Percentiles rank a stretch among this genome's conserved stretches.
These are phyloP conservation scores for Kwoniella sp. DNA, from an alignment of 768 basidiomycete genomes.

Conservation along the genomic window DNA sequence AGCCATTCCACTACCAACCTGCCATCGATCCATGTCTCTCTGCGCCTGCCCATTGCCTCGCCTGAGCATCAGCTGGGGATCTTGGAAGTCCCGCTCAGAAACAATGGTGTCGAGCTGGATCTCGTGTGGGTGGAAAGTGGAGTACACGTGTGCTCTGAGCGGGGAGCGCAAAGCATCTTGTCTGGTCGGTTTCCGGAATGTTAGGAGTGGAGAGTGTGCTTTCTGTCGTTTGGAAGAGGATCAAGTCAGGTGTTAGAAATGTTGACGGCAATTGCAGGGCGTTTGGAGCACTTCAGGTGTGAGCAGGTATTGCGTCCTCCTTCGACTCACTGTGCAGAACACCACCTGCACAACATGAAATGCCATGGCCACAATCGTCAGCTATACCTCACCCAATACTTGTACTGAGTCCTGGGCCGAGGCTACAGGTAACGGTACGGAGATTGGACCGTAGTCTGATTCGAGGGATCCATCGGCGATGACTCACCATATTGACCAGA, in stretches of 20 bases:
- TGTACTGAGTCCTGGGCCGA: not conserved
- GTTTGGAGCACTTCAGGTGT: slow-evolving; percentile 66
- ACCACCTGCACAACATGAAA: slow-evolving; percentile 64
- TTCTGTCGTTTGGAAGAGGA: slow-evolving; percentile 24
- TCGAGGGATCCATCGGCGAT: not conserved
- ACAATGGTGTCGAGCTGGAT: slow-evolving; percentile 47
- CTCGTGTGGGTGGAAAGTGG: slow-evolving; percentile 42
- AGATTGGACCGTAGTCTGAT: no score
- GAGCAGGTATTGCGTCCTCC: slow-evolving; percentile 50
- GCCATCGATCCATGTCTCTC: slow-evolving; percentile 69
- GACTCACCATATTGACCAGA: slow-evolving; percentile 73
- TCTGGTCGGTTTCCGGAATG: slow-evolving; percentile 43
- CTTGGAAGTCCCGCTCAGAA: slow-evolving; percentile 56
- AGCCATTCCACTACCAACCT: slow-evolving; percentile 65
- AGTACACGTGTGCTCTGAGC: slow-evolving; percentile 49
- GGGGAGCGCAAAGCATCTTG: slow-evolving; percentile 45
- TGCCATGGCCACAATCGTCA: not conserved
- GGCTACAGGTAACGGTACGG: not conserved
- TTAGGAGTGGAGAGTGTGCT: slow-evolving; percentile 45
- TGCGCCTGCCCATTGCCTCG: slow-evolving; percentile 59
- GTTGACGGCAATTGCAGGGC: slow-evolving; percentile 63
- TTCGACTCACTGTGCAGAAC: slow-evolving; percentile 73
- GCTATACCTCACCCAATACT: not conserved
- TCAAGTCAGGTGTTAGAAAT: slow-evolving; percentile 40
- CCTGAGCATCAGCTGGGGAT: slow-evolving; percentile 62